phyloP scores from a whole-genome alignment of 306 rosid genomes.

The Casuarina equisetifolia region DNA sequence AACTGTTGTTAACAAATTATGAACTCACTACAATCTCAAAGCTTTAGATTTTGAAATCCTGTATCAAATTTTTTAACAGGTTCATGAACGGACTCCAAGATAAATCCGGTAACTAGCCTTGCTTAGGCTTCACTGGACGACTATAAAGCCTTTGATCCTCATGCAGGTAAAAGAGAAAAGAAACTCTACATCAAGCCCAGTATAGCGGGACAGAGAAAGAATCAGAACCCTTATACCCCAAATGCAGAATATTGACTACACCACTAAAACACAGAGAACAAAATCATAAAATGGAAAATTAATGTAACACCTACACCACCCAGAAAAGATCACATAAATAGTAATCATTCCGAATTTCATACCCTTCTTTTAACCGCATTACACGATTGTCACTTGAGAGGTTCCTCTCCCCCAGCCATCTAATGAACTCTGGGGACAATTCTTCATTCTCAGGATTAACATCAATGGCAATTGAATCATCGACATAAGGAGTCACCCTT shows the following conservation, averaged over 20 bases:
- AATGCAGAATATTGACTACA: neutral
- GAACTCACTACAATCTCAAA: no score
- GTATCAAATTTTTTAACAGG: no score
- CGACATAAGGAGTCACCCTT: conserved; percentile 90
- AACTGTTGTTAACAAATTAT: no score
- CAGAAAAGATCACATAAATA: neutral
- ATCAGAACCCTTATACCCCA: no score
- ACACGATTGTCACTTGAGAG: conserved; percentile 83
- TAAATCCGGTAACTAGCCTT: no score
- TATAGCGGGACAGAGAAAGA: no score
- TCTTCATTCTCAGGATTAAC: conserved; percentile 70
- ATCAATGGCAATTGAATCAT: conserved; percentile 61
- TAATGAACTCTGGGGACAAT: conserved; percentile 71
- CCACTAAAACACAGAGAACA: neutral
- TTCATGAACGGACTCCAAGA: no score
- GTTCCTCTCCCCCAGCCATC: conserved; percentile 90
- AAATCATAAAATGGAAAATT: neutral
- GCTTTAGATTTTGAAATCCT: no score
- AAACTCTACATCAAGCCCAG: no score
- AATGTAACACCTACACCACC: neutral
- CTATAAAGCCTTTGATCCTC: no score
- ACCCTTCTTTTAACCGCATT: conserved; percentile 96
- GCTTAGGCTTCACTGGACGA: no score
- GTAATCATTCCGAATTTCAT: conserved; percentile 9
- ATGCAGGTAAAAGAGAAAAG: no score